These are phyloP conservation scores for Graphiopsis chlorocephala DNA, from an alignment of 2,329 filamentous ascomycete species.

Conservation along the genomic window DNA sequence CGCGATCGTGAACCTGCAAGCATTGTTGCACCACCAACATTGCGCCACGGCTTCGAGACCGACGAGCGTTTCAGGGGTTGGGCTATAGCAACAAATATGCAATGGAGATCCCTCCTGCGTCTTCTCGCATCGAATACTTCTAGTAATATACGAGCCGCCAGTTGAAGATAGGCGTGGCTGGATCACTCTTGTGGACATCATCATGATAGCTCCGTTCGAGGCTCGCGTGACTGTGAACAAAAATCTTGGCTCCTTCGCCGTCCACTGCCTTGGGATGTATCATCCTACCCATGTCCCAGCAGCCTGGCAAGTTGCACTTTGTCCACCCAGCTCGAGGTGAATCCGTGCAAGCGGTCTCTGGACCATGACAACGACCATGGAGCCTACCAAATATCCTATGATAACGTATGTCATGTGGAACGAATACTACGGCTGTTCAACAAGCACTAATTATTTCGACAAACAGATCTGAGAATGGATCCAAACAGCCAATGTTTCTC, in stretches of 20 bases:
- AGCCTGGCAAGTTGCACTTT: not conserved
- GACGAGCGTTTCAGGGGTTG: not conserved
- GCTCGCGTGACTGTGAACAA: not conserved
- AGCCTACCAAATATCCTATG: not conserved
- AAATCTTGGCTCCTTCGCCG: not conserved
- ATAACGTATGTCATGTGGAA: not conserved
- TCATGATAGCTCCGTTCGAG: not conserved
- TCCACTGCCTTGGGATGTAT: not conserved
- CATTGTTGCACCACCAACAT: not conserved
- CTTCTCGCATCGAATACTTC: not conserved
- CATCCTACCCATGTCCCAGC: not conserved
- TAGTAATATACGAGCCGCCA: not conserved
- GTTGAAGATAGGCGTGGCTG: not conserved
- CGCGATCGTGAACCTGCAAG: not conserved
- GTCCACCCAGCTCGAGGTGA: not conserved
- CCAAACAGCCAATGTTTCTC: slow-evolving; percentile 8
- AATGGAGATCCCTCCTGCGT: not conserved
- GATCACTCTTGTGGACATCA: not conserved
- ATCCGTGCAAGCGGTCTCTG: not conserved
- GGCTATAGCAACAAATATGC: not conserved
- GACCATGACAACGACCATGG: not conserved
- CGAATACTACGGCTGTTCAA: not conserved
- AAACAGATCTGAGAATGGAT: slow-evolving; percentile 2
- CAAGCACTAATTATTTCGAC: not conserved
- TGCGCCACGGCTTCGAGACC: not conserved